Evolutionary conservation across 495 filamentous ascomycete species (phyloP), one percentile per base, ranked within the genome.

Genomic region (Aspergillus conjunctus): DNA sequence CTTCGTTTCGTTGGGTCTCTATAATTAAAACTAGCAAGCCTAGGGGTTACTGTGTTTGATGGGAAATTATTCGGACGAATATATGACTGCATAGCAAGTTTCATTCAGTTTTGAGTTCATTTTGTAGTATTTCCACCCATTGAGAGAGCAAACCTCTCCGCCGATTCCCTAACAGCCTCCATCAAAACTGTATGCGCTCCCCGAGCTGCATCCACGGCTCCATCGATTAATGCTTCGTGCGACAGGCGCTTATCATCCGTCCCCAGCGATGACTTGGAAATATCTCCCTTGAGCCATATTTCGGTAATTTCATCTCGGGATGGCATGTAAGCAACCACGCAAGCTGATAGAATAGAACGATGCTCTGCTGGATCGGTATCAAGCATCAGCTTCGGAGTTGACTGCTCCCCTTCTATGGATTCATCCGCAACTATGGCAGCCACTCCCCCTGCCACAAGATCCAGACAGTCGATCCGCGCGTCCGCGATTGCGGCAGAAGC

Each of bases 401-500:
- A 65, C 1, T 58, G 46, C 43, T 65, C 73, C 51, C 60, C 70
- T 52, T 62, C 70, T 2, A 69, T 65, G 43, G 76, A 70, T 15
- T 78, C 69, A 18, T 79, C 69, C 46, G 73, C 66, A 20, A 92
- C 89, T 18, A 96, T 66, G 10, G 92, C 95, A 15, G 93, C 92
- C 39, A 97, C 89, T 21, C 94, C 94, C 5, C 93, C 94, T 14
- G 89, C 81, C 4, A 96, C 90, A 31, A 96, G 80, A 72, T 98
- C 94, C 33, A 97, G 85, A 72, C 92, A 97, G 68, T 98, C 94
- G 62, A 98, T 97, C 3, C 91, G 92, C 0, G 94, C 95, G 76
- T 98, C 95, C 1, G 88, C 88, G 73, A 98, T 87, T 7, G 95
- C 94, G n/a, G 94, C 95, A 58, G 91, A 92, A 34, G 94, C 92